Conservation (phyloP, 352 stramenopile species). For the Globisporangium lucens region DNA sequence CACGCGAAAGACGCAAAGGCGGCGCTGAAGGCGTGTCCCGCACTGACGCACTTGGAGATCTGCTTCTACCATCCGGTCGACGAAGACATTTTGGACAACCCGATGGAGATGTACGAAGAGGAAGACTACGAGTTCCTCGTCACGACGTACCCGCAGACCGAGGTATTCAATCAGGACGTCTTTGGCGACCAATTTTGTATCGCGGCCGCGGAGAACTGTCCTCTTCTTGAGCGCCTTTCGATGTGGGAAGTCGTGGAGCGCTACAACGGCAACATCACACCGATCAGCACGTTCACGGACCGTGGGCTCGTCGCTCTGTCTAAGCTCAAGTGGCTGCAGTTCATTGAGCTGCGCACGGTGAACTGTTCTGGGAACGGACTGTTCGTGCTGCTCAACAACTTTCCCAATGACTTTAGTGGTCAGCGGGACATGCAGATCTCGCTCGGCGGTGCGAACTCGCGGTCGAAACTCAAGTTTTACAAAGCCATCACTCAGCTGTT, state of each 20-base stretch:
- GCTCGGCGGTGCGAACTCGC: slow-evolving; percentile 16
- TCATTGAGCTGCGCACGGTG: slow-evolving; percentile 27
- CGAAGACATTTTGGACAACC: slow-evolving; percentile 21
- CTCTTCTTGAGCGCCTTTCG: slow-evolving; percentile 27
- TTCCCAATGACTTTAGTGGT: slow-evolving; percentile 20
- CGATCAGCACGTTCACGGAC: slow-evolving; percentile 36
- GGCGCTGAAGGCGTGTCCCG: slow-evolving; percentile 32
- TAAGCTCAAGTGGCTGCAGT: slow-evolving; percentile 25
- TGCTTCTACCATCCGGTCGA: slow-evolving; percentile 35
- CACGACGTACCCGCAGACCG: slow-evolving; percentile 21
- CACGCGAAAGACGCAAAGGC: slow-evolving; percentile 27
- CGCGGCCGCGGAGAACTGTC: slow-evolving; percentile 19
- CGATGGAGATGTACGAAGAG: slow-evolving; percentile 22
- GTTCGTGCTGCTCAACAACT: slow-evolving; percentile 31
- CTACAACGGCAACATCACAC: slow-evolving; percentile 22
- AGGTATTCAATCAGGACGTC: slow-evolving; percentile 29
- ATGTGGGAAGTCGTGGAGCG: slow-evolving; percentile 26
- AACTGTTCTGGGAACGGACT: slow-evolving; percentile 35
- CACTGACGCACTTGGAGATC: slow-evolving; percentile 33
- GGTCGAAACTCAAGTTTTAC: slow-evolving; percentile 33
- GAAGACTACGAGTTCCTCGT: slow-evolving; percentile 23
- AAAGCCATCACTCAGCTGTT: slow-evolving; percentile 28
- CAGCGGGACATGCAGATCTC: slow-evolving; percentile 29
- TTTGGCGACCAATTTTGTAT: slow-evolving; percentile 44
- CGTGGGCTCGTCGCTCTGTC: slow-evolving; percentile 26